Evolutionary conservation across 2,329 filamentous ascomycete genomes (phyloP).

Genomic region (Ophiostoma piceae): DNA sequence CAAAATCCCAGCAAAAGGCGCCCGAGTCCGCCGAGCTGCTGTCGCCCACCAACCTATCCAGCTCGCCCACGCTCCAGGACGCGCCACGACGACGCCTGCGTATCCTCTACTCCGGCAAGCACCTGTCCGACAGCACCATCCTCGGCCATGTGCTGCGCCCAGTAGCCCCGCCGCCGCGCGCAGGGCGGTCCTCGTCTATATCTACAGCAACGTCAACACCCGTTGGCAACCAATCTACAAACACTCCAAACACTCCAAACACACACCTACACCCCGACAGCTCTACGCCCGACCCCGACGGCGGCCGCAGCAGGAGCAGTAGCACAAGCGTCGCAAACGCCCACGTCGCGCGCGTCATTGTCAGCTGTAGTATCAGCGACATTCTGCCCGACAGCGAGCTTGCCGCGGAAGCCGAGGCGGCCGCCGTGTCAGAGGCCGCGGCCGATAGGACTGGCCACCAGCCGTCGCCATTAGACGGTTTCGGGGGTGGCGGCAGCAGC

Average conservation of each 20-base stretch:
- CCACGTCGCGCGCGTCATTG: constrained; percentile 60
- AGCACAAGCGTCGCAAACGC: constrained; percentile 31
- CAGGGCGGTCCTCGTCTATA: constrained; percentile 29
- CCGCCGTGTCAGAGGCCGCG: constrained; percentile 7
- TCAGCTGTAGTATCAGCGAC: constrained; percentile 89
- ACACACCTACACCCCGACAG: not conserved
- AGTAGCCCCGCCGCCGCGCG: constrained; percentile 51
- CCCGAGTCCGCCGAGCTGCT: not conserved
- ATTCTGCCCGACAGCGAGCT: constrained; percentile 65
- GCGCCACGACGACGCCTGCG: constrained; percentile 64
- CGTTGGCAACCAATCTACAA: constrained; percentile 1
- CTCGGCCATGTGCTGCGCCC: constrained; percentile 64
- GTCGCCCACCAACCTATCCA: constrained; percentile 4
- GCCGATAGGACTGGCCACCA: not conserved
- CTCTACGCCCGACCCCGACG: not conserved
- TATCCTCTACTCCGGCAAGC: constrained; percentile 83
- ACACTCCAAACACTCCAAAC: constrained; percentile 16
- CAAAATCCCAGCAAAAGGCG: constrained; percentile 11
- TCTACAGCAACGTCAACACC: constrained; percentile 29
- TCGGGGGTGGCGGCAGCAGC: not conserved
- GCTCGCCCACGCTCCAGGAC: constrained; percentile 17
- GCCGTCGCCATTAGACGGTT: not conserved
- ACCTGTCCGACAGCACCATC: constrained; percentile 68
- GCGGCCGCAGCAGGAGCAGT: not conserved
- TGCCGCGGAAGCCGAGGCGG: constrained; percentile 42